Evolutionary conservation across 495 filamentous ascomycete species (phyloP), one percentile per base, ranked within the genome.

Genomic region (Sabuloglossum arenarium): DNA sequence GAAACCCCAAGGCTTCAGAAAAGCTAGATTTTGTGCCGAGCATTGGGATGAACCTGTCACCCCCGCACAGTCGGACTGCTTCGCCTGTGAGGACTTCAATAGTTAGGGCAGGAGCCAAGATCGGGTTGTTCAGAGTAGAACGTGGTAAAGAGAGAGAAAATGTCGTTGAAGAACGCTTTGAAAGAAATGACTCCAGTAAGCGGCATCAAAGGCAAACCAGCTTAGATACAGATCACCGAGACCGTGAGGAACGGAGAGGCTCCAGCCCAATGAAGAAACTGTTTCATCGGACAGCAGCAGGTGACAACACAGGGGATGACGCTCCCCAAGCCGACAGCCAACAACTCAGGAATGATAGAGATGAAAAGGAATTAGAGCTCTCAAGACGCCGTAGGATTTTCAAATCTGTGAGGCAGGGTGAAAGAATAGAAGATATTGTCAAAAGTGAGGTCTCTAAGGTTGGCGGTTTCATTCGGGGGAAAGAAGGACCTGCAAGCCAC

Each of bases 401-500:
- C 4, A 51, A 29, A 29, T 75, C 75, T 8, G 70, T 80, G 16
- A 69, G 80, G 58, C 80, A 79, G 64, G 71, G 72, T 4, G 70
- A 73, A 12, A 69, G 73, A 54, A 73, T 79, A 58, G 74, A 73
- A 16, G 73, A 72, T 45, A 66, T 70, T 19, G 73, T 76, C n/a
- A 75, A 71, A 9, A 76, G 72, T 58, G 76, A 79, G 59, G 76
- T 80, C 0, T 71, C 73, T 0, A 75, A 72, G 62, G 73, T 80
- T 54, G 75, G 78, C 25, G 75, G 79, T 57, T 64, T 75, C 32
- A 69, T 81, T 6, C 67, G 70, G 68, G 62, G 69, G 56, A 79
- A 76, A 57, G 79, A 79, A 47, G 67, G 66, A 49, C 56, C 59
- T 25, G 19, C 23, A 16, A 28, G 25, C 29, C 23, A 27, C 21